Percentiles rank a stretch among this genome's conserved stretches.
These are phyloP conservation scores for Wickerhamiella hasegawae DNA, from an alignment of 805 yeast genomes.

Conservation along the genomic window DNA sequence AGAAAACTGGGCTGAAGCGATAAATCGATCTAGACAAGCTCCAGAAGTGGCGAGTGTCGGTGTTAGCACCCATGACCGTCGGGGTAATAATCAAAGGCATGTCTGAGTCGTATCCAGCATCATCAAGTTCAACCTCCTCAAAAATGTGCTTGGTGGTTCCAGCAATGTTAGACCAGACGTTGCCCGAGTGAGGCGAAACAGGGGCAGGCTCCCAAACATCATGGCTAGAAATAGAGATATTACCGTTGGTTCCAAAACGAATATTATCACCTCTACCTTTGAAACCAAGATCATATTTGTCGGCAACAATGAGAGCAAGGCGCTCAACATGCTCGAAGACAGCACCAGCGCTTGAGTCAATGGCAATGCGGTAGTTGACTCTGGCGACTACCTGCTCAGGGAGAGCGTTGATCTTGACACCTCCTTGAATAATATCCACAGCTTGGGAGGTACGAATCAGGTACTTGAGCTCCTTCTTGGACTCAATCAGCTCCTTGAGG, in stretches of 20 bases:
- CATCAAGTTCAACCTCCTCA: conserved; percentile 28
- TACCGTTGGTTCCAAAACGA: conserved; percentile 26
- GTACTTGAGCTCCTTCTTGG: conserved; percentile 19
- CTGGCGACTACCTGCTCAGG: conserved; percentile 45
- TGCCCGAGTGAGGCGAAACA: conserved; percentile 28
- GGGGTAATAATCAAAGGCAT: conserved; percentile 35
- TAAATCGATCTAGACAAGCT: conserved; percentile 41
- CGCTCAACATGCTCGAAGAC: conserved; percentile 22
- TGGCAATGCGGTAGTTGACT: conserved; percentile 49
- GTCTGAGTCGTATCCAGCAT: conserved; percentile 17
- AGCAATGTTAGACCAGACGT: conserved; percentile 37
- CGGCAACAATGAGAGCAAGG: conserved; percentile 29
- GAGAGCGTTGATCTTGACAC: conserved; percentile 59
- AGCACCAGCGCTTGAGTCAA: conserved; percentile 34
- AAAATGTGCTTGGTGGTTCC: conserved; percentile 49
- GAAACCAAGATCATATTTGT: conserved; percentile 34
- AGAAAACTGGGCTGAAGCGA: conserved; percentile 38
- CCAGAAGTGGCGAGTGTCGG: conserved; percentile 59
- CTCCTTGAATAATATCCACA: conserved; percentile 50
- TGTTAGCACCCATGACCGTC: conserved; percentile 47
- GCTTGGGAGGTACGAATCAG: conserved; percentile 51
- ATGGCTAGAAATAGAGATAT: conserved; percentile 23
- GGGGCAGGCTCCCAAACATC: conserved; percentile 36
- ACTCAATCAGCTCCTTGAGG: conserved; percentile 8
- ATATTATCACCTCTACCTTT: conserved; percentile 20